Base-by-base conservation (phyloP, 2,329 filamentous ascomycete species). In the Diaporthe ampelina region DNA sequence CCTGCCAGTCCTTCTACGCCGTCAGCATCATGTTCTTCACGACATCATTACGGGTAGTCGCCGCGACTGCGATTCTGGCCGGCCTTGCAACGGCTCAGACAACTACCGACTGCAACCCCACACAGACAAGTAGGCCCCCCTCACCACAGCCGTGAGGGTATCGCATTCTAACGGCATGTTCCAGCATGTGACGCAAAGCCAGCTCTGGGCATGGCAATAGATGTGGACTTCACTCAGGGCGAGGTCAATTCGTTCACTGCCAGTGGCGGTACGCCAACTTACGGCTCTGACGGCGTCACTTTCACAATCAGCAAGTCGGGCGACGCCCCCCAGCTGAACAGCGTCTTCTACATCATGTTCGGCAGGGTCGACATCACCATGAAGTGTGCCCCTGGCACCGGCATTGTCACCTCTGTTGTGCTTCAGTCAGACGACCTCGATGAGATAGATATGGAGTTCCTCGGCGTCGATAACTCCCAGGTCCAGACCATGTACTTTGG, bases 271-370 rank as follows among this genome's bases (percentile, higher is more conserved):
- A 88, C 87, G 24, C 91, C 94, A 4, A 91, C 91, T 1, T 98
- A 98, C 85, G 90, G 88, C 81, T 87, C 87, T 13, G 90, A 95
- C 81, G 97, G 97, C 74, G 95, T 90, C 35, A 90, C 90, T 21
- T 97, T 99, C 82, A 95, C 94, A 35, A 92, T 99, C 70, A 84
- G 91, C 70, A 86, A 92, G 80, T 88, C 92, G 68, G 95, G 96
- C 73, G 94, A 99, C 81, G 91, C 95, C 4, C 97, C 97, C 0
- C 93, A 96, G 82, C 90, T 99, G 76, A 89, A 90, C 77, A 97
- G 95, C 76, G 91, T 97, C 80, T 98, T 97, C 90, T 98, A 98
- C 88, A 98, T 99, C 86, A 98, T 99, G 97, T 99, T 98, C 82
- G 97, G 97, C 78, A 94, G 93, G 77, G 94, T 98, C 81, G 94